Evolutionary conservation across 164 flowering plant genomes (phyloP), one percentile per base, ranked within the genome.

Genomic region (Kingdonia uniflora): DNA sequence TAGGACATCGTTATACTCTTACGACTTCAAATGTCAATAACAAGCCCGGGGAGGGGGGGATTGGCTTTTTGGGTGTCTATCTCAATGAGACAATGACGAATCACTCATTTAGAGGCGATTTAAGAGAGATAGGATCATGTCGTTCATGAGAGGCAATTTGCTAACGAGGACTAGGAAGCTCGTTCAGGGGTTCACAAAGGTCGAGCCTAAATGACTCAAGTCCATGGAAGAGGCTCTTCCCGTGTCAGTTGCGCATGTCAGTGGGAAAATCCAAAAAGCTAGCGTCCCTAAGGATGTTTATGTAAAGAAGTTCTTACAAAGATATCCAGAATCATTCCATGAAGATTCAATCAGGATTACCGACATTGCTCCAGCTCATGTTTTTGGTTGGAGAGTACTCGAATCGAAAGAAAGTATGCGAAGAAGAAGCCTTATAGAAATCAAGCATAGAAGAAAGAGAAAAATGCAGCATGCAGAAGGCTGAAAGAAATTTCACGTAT

Each of bases 201-300:
- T 78, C 2, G 78, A 80, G 56, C 97, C 97, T n/a, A 24, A 64
- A 13, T 90, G 97, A 92, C 84, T 90, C 56, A 82, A 80, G 72
- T 82, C 97, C 61, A 90, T 87, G 97, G 95, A 90, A 69, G 76
- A 72, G 74, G 76, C 82, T 43, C 95, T 94, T 0, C 96, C 97
- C 24, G 80, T 77, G 13, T 71, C 73, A n/a, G 85, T 90, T 69
- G 95, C 89, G 59, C 76, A 80, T 6, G 59, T 77, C 15, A 76
- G 76, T 61, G 81, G 76, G 23, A 79, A 73, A 68, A 15, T 85
- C 15, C 58, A 76, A 72, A 61, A 38, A 55, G 79, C 85, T 37
- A 65, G 57, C 52, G 80, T 87, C 19, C 97, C 97, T 2, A 96
- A 87, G 69, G 97, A 91, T 79, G 42, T 63, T 21, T 91, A 83